These are phyloP conservation scores for Phytophthora syringae DNA, from an alignment of 352 stramenopile genomes.

Conservation along the genomic window DNA sequence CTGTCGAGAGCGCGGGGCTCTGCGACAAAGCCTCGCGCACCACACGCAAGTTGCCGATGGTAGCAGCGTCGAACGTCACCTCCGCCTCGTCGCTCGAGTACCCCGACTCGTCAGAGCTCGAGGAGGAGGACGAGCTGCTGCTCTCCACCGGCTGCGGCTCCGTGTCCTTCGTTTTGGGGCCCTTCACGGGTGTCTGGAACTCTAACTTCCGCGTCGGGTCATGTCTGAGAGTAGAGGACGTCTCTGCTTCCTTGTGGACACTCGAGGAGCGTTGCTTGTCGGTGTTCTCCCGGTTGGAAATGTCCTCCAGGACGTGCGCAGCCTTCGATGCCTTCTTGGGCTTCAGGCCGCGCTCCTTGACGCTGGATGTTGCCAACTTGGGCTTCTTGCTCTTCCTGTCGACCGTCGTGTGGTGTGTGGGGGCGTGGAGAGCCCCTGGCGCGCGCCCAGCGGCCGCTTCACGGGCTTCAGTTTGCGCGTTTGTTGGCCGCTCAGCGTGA, in stretches of 20 bases:
- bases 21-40: constrained; percentile 54
- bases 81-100: constrained; percentile 69
- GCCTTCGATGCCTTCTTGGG: constrained; percentile 23
- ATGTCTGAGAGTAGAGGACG: constrained; percentile 7
- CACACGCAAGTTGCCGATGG: constrained; percentile 66
- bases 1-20: constrained; percentile 47
- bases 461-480: constrained; percentile 46
- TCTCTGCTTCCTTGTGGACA: constrained; percentile 1
- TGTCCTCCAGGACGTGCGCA: constrained; percentile 42
- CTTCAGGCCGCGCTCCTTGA: constrained; percentile 20
- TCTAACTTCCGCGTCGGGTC: constrained; percentile 52
- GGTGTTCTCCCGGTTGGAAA: constrained; percentile 40
- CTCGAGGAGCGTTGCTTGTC: constrained; percentile 11
- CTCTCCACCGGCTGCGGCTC: constrained; percentile 18
- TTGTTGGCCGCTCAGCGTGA: constrained; percentile 46
- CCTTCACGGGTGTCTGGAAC: constrained; percentile 54
- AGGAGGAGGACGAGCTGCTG: constrained; percentile 31
- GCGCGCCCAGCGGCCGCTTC: constrained; percentile 42
- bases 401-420: constrained; percentile 9
- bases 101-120: constrained; percentile 28
- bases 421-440: constrained; percentile 15
- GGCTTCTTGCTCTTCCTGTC: constrained; percentile 35
- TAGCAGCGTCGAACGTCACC: constrained; percentile 67
- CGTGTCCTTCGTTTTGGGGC: neutral
- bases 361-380: constrained; percentile 26